phyloP scores from a whole-genome alignment of 768 basidiomycete genomes.

The Collybiopsis luxurians region DNA sequence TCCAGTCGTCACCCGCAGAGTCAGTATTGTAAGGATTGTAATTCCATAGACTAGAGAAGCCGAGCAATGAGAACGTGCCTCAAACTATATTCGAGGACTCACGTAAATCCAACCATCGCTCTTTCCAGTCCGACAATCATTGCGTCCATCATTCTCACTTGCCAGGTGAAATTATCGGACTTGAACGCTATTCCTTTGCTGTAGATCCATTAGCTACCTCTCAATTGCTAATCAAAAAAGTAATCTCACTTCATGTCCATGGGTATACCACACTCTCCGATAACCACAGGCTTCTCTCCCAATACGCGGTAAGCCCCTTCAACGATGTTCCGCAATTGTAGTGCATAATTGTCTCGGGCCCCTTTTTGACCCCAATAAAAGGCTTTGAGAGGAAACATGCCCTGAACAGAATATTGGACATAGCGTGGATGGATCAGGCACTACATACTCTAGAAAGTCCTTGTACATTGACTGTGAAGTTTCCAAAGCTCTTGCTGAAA shows the following conservation, averaged over 20 bases:
- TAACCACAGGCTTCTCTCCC: slow-evolving; percentile 79
- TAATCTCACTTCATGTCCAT: slow-evolving; percentile 92
- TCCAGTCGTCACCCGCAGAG: slow-evolving; percentile 81
- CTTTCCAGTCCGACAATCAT: slow-evolving; percentile 81
- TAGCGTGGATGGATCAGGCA: background rate
- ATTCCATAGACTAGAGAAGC: slow-evolving; percentile 74
- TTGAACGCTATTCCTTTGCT: slow-evolving; percentile 73
- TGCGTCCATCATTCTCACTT: slow-evolving; percentile 92
- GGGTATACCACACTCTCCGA: slow-evolving; percentile 93
- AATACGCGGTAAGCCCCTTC: slow-evolving; percentile 64
- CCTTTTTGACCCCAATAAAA: slow-evolving; percentile 89
- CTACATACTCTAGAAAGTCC: slow-evolving; percentile 72
- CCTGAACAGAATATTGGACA: slow-evolving; percentile 52
- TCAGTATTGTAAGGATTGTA: slow-evolving; percentile 91
- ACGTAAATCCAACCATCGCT: slow-evolving; percentile 83
- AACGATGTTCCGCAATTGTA: slow-evolving; percentile 81
- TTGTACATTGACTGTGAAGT: slow-evolving; percentile 92
- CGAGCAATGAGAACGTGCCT: background rate
- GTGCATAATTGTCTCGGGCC: slow-evolving; percentile 74
- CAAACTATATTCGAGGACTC: slow-evolving; percentile 28
- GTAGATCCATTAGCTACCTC: background rate
- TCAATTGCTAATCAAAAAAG: background rate
- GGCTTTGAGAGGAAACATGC: slow-evolving; percentile 76
- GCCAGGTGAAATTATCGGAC: slow-evolving; percentile 76
- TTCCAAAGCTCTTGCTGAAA: slow-evolving; percentile 79